Percentiles rank a stretch among this genome's conserved stretches.
These are phyloP conservation scores for Globisporangium cederbergense DNA, from an alignment of 352 stramenopile genomes.

Conservation along the genomic window DNA sequence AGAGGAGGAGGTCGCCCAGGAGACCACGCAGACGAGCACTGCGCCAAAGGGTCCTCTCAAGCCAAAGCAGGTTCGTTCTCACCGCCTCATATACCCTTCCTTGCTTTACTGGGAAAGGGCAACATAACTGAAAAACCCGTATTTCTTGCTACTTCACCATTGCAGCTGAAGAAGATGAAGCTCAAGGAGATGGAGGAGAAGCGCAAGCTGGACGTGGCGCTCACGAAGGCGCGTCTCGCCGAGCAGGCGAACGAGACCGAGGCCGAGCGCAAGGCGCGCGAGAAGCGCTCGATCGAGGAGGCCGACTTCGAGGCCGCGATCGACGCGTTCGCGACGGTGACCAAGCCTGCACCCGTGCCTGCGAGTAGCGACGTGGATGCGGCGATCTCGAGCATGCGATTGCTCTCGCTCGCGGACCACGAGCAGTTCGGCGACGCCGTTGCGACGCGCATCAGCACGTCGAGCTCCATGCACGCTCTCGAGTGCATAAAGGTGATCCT, in stretches of 20 bases:
- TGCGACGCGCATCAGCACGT: conserved; percentile 45
- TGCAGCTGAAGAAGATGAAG: conserved; percentile 80
- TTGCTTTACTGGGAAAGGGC: neutral
- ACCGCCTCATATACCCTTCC: neutral
- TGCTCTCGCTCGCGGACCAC: conserved; percentile 72
- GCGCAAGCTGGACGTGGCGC: conserved; percentile 66
- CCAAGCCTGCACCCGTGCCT: conserved; percentile 28
- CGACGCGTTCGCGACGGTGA: conserved; percentile 62
- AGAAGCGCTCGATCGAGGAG: conserved; percentile 62
- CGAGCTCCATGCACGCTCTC: conserved; percentile 74
- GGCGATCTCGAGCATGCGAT: conserved; percentile 53
- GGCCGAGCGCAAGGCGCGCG: conserved; percentile 51
- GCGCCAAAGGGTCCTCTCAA: conserved; percentile 59
- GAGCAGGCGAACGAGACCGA: conserved; percentile 67
- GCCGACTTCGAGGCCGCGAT: conserved; percentile 76
- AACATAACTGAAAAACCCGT: neutral
- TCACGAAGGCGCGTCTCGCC: conserved; percentile 70
- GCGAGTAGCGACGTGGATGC: conserved; percentile 36
- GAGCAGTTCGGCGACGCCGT: conserved; percentile 68
- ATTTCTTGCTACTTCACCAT: neutral
- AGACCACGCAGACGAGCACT: conserved; percentile 21
- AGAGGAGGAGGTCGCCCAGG: conserved; percentile 32
- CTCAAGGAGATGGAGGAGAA: conserved; percentile 86
- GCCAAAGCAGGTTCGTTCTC: conserved; percentile 51
- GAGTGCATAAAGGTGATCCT: conserved; percentile 81